Evolutionary conservation across 2,329 filamentous ascomycete species (phyloP).

Genomic region (Colletotrichum orchidophilum): DNA sequence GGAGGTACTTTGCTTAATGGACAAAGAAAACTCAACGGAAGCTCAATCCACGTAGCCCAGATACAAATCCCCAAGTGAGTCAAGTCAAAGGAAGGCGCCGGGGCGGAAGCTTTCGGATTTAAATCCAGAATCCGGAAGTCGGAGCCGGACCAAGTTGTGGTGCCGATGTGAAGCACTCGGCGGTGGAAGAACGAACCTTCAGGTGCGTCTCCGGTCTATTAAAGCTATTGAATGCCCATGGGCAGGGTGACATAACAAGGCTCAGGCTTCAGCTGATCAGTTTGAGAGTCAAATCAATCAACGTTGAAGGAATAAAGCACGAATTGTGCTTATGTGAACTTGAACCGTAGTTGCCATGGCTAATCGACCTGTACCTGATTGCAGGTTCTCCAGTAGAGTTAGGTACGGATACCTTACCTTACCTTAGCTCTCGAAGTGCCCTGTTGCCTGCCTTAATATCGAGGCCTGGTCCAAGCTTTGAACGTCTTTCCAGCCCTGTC

Average conservation of each 20-base stretch:
- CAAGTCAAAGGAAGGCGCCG: neutral
- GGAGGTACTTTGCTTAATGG: neutral
- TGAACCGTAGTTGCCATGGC: neutral
- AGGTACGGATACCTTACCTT: neutral
- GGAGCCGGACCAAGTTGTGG: neutral
- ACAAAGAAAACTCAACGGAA: neutral
- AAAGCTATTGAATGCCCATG: neutral
- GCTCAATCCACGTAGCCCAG: neutral
- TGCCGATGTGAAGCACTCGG: neutral
- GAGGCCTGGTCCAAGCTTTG: neutral
- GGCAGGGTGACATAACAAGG: no score
- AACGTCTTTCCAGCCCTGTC: neutral
- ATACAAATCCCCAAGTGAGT: neutral
- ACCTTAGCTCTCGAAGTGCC: neutral
- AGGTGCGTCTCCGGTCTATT: neutral
- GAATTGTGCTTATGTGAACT: neutral
- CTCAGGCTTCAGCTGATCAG: neutral
- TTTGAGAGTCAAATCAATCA: neutral
- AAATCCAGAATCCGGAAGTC: neutral
- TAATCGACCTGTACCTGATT: neutral
- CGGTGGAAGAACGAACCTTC: no score
- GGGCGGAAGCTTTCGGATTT: constrained; percentile 3
- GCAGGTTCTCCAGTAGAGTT: neutral
- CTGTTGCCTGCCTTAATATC: neutral
- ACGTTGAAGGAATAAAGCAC: neutral